Base-by-base conservation (phyloP, 2,329 filamentous ascomycete species). In the Corinectria fuckeliana region DNA sequence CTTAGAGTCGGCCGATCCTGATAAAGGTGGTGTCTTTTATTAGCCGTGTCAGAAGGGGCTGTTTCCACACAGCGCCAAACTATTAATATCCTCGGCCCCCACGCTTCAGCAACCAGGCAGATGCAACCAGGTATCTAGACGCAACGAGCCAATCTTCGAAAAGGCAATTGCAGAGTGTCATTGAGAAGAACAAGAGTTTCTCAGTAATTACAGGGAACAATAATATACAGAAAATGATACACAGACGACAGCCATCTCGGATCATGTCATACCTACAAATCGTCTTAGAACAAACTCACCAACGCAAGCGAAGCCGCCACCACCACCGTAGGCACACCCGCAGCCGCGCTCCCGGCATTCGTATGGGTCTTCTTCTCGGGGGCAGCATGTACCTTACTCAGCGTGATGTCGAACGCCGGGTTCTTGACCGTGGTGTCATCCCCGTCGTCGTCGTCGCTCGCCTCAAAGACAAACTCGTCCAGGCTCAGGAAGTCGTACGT, bases 401-500 rank as follows among this genome's bases (percentile, higher is more conserved):
- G 20, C 3, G 70, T 70, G 2, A 72, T 63, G 26, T 71, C 69
- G 38, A 73, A 73, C 3, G 65, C 70, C 28, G 64, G 63, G 30
- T 44, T 73, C 55, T 30, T 63, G 1, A 73, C 51, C n/a, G 64
- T 50, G 25, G 53, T 58, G 0, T n/a, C n/a, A n/a, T 58, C n/a
- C 3, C n/a, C 8, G n/a, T 51, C 60, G 21, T 58, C 61, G 4
- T 65, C 56, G 0, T 60, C 63, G 26, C 63, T 49, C n/a, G n/a
- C n/a, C 8, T 47, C n/a, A 32, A 76, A 70, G 0, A 72, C 60
- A 26, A 77, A 75, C 32, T 75, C 62, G 13, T 74, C 69, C 3
- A 75, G 49, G 7, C 71, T 69, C 1, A 72, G 58, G 20, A 72
- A 73, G 32, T 74, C 65, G 63, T 75, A 77, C 7, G 71, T 68